phyloP scores from a whole-genome alignment of 768 basidiomycete species.

The Tricholoma matsutake region DNA sequence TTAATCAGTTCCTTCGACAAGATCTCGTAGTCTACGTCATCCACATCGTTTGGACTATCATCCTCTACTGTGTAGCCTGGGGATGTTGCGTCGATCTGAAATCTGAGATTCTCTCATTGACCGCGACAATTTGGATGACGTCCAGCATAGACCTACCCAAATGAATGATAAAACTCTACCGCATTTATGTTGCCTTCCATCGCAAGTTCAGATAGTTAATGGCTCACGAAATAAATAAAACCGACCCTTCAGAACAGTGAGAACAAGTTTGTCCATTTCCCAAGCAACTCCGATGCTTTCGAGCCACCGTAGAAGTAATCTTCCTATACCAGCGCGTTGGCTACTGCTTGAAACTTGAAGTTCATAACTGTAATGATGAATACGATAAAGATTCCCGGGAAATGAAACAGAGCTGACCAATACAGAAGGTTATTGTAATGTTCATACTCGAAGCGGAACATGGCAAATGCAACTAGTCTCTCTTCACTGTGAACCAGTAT shows the following conservation, averaged over 20 bases:
- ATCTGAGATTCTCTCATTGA: constrained; percentile 35
- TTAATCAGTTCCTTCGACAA: constrained; percentile 31
- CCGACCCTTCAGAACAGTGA: constrained; percentile 77
- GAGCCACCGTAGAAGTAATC: constrained; percentile 46
- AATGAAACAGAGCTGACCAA: constrained; percentile 44
- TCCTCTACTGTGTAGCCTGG: constrained; percentile 37
- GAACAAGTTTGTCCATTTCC: constrained; percentile 65
- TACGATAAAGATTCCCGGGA: background rate
- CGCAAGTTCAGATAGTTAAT: constrained; percentile 1
- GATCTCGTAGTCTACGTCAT: constrained; percentile 44
- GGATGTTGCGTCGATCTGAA: constrained; percentile 49
- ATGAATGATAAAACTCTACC: constrained; percentile 47
- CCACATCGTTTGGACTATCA: constrained; percentile 26
- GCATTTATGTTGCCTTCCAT: constrained; percentile 44
- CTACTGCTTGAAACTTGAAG: constrained; percentile 52
- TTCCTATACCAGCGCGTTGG: constrained; percentile 59
- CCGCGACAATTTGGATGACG: background rate
- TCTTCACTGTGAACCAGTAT: constrained; percentile 37
- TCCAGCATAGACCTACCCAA: constrained; percentile 41
- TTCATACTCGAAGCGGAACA: constrained; percentile 78
- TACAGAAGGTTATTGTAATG: constrained; percentile 59
- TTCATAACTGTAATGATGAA: constrained; percentile 57
- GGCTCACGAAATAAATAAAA: background rate
- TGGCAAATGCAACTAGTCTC: constrained; percentile 39
- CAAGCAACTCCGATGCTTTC: constrained; percentile 47